Conservation (phyloP, 2,329 filamentous ascomycete genomes). For the Nannizziopsis barbatae region DNA sequence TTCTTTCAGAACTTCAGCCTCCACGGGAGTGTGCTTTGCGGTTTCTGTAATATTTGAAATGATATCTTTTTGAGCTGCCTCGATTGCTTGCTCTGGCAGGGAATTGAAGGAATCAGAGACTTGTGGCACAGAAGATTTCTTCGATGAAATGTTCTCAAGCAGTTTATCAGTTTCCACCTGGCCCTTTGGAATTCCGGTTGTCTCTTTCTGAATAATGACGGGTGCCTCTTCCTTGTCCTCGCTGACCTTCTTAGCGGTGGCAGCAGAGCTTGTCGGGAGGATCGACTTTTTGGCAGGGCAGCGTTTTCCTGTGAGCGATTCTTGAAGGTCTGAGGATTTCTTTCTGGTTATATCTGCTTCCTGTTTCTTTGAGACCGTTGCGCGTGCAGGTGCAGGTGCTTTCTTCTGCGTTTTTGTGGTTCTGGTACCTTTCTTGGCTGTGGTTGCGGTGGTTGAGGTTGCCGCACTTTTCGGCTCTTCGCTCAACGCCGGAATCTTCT, state of each 20-base stretch:
- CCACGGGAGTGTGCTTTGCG: not conserved
- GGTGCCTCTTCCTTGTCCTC: not conserved
- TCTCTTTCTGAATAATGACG: no score
- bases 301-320: not conserved
- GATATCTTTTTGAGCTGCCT: not conserved
- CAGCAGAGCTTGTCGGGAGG: no score
- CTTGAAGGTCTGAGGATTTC: not conserved
- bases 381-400: not conserved
- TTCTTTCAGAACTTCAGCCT: not conserved
- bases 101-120: no score
- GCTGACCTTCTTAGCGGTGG: not conserved
- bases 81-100: not conserved
- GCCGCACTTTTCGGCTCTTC: not conserved
- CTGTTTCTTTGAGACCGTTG: not conserved
- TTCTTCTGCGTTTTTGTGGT: not conserved
- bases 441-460: not conserved
- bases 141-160: no score
- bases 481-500: constrained; percentile 1
- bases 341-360: not conserved
- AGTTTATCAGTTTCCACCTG: no score
- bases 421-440: constrained; percentile 4
- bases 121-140: no score
- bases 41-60: not conserved
- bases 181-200: no score
- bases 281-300: no score